phyloP scores from a whole-genome alignment of 2,329 filamentous ascomycete genomes.

The Xylaria sp. region DNA sequence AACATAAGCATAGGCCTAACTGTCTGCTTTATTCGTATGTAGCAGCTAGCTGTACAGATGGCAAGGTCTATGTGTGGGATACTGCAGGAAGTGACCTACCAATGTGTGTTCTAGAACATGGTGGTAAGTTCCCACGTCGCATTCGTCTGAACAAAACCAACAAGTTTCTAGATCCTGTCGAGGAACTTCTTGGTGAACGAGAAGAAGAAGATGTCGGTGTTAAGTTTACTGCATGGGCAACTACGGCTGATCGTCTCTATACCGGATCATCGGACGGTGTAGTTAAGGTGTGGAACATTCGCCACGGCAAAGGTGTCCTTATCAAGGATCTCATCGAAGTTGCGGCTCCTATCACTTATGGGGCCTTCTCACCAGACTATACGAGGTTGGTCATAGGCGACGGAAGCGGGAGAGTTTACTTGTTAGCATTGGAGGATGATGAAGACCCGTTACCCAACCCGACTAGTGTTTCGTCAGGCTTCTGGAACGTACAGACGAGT shows the following conservation, averaged over 20 bases:
- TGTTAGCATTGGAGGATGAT: conserved; percentile 57
- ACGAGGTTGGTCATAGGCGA: conserved; percentile 64
- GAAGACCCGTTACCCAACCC: conserved; percentile 39
- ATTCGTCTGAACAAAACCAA: conserved; percentile 6
- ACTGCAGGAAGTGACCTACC: conserved; percentile 60
- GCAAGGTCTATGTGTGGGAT: conserved; percentile 68
- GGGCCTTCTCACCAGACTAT: conserved; percentile 62
- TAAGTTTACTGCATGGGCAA: conserved; percentile 68
- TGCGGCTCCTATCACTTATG: conserved; percentile 61
- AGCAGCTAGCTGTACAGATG: conserved; percentile 66
- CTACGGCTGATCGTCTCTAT: conserved; percentile 62
- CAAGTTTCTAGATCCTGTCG: conserved; percentile 35
- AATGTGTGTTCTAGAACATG: conserved; percentile 62
- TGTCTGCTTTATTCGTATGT: conserved; percentile 57
- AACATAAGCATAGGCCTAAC: conserved; percentile 52
- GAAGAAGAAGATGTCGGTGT: conserved; percentile 65
- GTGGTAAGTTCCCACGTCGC: conserved; percentile 49
- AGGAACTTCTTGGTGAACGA: conserved; percentile 50
- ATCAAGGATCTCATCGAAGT: conserved; percentile 60
- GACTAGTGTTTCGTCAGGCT: conserved; percentile 29
- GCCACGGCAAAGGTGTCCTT: conserved; percentile 49
- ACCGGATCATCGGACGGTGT: conserved; percentile 68
- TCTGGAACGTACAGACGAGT: conserved; percentile 45
- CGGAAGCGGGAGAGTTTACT: conserved; percentile 63
- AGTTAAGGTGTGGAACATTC: conserved; percentile 68